These are phyloP conservation scores for Diatrype stigma DNA, from an alignment of 2,329 filamentous ascomycete species.

Conservation along the genomic window DNA sequence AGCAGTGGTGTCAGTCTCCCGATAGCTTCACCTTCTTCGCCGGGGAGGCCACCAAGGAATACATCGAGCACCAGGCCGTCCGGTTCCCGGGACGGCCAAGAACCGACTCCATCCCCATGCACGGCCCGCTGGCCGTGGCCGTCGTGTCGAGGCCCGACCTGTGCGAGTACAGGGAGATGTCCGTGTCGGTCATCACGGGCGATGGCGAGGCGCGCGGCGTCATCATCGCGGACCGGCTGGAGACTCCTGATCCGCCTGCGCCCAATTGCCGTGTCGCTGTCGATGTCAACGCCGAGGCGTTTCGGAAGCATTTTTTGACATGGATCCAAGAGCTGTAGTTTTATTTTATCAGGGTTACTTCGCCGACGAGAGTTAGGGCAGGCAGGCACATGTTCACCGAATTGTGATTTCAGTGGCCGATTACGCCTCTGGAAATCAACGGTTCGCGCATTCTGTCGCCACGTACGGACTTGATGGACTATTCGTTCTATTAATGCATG, in stretches of 20 bases:
- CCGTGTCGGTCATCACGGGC: slow-evolving; percentile 4
- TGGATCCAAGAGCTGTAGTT: slow-evolving; percentile 3
- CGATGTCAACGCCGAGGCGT: slow-evolving; percentile 3
- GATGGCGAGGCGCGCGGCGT: slow-evolving; percentile 4
- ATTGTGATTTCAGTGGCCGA: too few relatives aligned
- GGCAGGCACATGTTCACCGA: too few relatives aligned
- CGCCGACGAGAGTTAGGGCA: too few relatives aligned
- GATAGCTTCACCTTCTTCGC: background rate
- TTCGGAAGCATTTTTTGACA: slow-evolving; percentile 5
- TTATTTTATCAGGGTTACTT: too few relatives aligned
- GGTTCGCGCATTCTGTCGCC: too few relatives aligned
- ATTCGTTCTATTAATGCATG: too few relatives aligned
- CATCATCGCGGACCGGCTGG: slow-evolving; percentile 5
- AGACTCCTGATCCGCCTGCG: slow-evolving; percentile 1
- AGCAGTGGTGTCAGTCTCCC: background rate
- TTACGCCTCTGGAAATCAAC: too few relatives aligned
- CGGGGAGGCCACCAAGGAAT: background rate
- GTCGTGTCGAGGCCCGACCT: slow-evolving; percentile 4
- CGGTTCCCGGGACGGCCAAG: background rate
- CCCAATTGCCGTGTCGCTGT: slow-evolving; percentile 5
- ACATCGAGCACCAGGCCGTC: slow-evolving; percentile 4
- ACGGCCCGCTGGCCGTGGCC: slow-evolving; percentile 1
- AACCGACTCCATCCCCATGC: background rate
- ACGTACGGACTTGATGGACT: too few relatives aligned
- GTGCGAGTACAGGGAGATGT: slow-evolving; percentile 5